Conservation (phyloP, 176 grass and related monocot genomes). For the Alloteropsis semialata region DNA sequence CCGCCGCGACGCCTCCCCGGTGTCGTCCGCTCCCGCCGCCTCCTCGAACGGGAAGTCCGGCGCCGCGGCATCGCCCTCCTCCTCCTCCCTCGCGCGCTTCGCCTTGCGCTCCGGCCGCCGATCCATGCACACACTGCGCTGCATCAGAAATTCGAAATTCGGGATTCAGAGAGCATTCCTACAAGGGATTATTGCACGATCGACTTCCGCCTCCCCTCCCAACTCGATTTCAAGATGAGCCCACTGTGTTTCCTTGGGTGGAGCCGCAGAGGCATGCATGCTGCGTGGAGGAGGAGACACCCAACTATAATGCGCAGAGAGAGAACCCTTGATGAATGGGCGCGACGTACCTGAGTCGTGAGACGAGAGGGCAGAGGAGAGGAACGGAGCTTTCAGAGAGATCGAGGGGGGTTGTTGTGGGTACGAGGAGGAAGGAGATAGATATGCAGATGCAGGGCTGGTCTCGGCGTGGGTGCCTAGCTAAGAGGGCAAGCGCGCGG, state of each 20-base stretch:
- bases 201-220: neutral
- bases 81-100: constrained; percentile 49
- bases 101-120: constrained; percentile 29
- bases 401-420: neutral
- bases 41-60: constrained; percentile 39
- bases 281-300: neutral
- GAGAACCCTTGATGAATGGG: neutral
- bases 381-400: neutral
- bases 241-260: neutral
- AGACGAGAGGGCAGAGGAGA: neutral
- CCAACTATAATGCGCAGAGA: neutral
- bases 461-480: neutral
- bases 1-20: constrained; percentile 36
- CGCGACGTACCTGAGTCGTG: neutral
- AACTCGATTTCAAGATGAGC: neutral
- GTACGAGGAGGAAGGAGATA: neutral
- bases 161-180: neutral
- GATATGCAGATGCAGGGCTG: neutral
- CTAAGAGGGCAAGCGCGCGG: neutral
- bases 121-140: neutral
- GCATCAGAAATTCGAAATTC: neutral
- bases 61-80: neutral
- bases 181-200: neutral
- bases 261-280: neutral
- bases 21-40: neutral